Evolutionary conservation across 257 asterid species (phyloP).

Genomic region (Jacaranda copaia): DNA sequence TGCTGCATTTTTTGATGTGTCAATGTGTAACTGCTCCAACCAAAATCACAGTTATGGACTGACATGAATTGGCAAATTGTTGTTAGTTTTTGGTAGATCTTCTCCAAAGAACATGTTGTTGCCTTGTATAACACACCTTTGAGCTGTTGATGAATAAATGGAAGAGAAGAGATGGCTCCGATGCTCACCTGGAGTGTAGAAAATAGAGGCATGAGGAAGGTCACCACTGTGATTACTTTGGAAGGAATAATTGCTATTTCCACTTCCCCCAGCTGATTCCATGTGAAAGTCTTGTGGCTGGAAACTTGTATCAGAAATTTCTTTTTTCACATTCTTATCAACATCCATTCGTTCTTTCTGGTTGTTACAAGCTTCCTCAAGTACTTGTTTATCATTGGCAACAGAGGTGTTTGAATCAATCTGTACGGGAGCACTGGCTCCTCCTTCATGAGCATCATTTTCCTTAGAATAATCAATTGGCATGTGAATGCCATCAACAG

Average conservation of each 20-base stretch:
- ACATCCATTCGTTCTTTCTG: slow-evolving; percentile 42
- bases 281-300: slow-evolving; percentile 41
- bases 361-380: slow-evolving; percentile 34
- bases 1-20: slow-evolving; percentile 13
- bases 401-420: slow-evolving; percentile 67
- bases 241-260: slow-evolving; percentile 40
- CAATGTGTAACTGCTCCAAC: slow-evolving; percentile 22
- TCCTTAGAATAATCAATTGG: slow-evolving; percentile 51
- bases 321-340: slow-evolving; percentile 46
- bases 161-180: slow-evolving; percentile 11
- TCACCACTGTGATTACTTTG: slow-evolving; percentile 41
- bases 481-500: slow-evolving; percentile 42
- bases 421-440: slow-evolving; percentile 37
- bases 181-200: slow-evolving; percentile 63
- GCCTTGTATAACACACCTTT: slow-evolving; percentile 21
- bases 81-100: slow-evolving; percentile 3
- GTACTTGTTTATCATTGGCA: slow-evolving; percentile 59
- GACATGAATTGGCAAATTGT: slow-evolving; percentile 14
- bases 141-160: slow-evolving; percentile 23
- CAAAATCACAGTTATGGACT: not conserved
- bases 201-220: slow-evolving; percentile 67
- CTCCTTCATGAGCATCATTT: slow-evolving; percentile 53
- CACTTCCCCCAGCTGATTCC: slow-evolving; percentile 52
- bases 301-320: slow-evolving; percentile 41
- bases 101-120: slow-evolving; percentile 12